Evolutionary conservation across 371 early-diverging fungal species (phyloP).

Genomic region (Dinochytrium kinnereticum): DNA sequence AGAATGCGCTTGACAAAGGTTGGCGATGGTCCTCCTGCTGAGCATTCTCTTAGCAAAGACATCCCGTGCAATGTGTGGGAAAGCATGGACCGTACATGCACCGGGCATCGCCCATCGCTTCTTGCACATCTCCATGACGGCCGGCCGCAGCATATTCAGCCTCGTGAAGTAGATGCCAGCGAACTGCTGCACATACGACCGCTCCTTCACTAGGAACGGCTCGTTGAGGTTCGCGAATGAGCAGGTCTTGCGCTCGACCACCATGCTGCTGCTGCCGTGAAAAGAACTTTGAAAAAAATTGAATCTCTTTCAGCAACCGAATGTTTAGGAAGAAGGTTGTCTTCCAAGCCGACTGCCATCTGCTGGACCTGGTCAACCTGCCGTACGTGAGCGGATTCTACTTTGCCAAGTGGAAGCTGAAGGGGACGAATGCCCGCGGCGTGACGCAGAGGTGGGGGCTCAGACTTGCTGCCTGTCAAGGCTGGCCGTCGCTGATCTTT

Average conservation of each 20-base stretch:
- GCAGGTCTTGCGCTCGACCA: not conserved
- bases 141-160: conserved; percentile 66
- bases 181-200: conserved; percentile 78
- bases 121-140: conserved; percentile 54
- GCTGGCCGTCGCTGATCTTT: too few species aligned
- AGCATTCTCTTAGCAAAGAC: too few species aligned
- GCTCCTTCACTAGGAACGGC: conserved; percentile 56
- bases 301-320: too few species aligned
- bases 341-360: conserved; percentile 20
- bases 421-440: conserved; percentile 54
- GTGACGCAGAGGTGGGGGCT: conserved; percentile 54
- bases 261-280: not conserved
- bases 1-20: conserved; percentile 67
- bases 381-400: conserved; percentile 71
- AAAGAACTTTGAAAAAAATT: not conserved
- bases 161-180: conserved; percentile 84
- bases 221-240: conserved; percentile 42
- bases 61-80: not conserved
- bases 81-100: conserved; percentile 2
- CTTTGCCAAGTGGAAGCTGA: conserved; percentile 68
- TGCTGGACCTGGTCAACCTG: conserved; percentile 63
- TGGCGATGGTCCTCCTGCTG: conserved; percentile 13
- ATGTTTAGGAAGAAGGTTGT: conserved; percentile 11
- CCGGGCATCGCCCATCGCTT: conserved; percentile 53
- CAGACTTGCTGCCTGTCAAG: too few species aligned